Percentiles rank a stretch among this genome's conserved stretches.
These are phyloP conservation scores for Mallotus japonicus DNA, from an alignment of 441 rosid species.

Conservation along the genomic window DNA sequence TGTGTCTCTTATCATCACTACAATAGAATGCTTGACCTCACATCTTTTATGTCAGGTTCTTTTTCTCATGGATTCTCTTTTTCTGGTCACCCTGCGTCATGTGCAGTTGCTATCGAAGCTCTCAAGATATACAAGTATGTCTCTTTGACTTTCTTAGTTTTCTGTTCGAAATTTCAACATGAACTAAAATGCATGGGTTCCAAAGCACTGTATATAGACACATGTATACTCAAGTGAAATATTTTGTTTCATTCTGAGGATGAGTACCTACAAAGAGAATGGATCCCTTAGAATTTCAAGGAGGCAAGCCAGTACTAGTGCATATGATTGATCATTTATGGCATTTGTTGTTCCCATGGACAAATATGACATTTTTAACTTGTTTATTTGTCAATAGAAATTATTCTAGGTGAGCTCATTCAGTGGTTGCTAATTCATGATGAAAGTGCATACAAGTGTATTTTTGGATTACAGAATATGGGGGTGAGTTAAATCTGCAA, in stretches of 20 bases:
- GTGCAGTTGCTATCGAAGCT: slow-evolving; percentile 86
- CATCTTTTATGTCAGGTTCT: slow-evolving; percentile 43
- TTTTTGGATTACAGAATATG: neutral
- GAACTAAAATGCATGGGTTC: neutral
- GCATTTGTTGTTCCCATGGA: neutral
- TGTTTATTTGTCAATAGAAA: neutral
- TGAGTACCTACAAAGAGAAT: neutral
- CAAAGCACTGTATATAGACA: neutral
- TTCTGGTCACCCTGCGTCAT: slow-evolving; percentile 95
- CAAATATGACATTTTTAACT: neutral
- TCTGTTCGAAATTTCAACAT: neutral
- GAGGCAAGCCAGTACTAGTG: neutral
- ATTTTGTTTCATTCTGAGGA: neutral
- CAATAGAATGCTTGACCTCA: slow-evolving; percentile 19
- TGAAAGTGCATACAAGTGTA: neutral
- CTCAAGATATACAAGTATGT: slow-evolving; percentile 77
- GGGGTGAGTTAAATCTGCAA: neutral
- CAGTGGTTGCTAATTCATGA: neutral
- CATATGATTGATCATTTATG: neutral
- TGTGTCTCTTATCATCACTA: neutral
- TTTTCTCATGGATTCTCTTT: slow-evolving; percentile 97
- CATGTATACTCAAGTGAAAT: neutral
- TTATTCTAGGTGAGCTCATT: neutral
- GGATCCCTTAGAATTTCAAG: neutral
- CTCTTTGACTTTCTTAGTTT: slow-evolving; percentile 7